These are phyloP conservation scores for Phlebiopsis flavidoalba DNA, from an alignment of 768 basidiomycete genomes.

Conservation along the genomic window DNA sequence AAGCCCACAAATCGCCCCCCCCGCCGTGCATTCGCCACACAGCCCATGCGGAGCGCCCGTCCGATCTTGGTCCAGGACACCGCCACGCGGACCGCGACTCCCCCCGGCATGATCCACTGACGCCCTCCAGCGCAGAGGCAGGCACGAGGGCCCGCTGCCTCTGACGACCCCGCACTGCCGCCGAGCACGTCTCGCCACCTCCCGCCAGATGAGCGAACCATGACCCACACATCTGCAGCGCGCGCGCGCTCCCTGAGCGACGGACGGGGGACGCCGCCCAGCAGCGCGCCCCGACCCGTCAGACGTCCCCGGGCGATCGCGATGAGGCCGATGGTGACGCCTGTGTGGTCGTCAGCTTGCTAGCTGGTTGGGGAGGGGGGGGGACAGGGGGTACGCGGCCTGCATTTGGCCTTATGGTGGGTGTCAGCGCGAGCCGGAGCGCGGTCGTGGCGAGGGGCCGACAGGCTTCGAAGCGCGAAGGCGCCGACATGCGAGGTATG, in stretches of 20 bases:
- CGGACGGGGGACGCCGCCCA: conserved; percentile 81
- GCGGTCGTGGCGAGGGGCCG: conserved; percentile 74
- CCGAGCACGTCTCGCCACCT: conserved; percentile 71
- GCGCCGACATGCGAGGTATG: conserved; percentile 84
- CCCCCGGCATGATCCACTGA: too few relatives aligned
- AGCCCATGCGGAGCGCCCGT: conserved; percentile 26
- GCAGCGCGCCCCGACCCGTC: conserved; percentile 87
- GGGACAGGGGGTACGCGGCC: conserved; percentile 38
- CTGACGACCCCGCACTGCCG: too few relatives aligned
- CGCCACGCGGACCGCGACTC: conserved; percentile 57
- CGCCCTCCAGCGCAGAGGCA: conserved; percentile 52
- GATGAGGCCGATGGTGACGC: conserved; percentile 72
- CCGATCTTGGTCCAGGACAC: conserved; percentile 64
- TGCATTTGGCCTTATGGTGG: conserved; percentile 86
- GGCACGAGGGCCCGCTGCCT: too few relatives aligned
- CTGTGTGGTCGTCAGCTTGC: conserved; percentile 20
- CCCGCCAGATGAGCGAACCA: conserved; percentile 90
- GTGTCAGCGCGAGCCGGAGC: conserved; percentile 73
- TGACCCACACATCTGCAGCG: conserved; percentile 92
- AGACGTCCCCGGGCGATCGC: conserved; percentile 90
- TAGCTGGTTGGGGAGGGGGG: neutral
- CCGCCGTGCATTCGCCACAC: conserved; percentile 12
- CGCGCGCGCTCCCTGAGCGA: conserved; percentile 79
- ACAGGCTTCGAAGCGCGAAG: conserved; percentile 77
- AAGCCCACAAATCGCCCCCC: too few relatives aligned